Conservation (phyloP, 192 early-diverging fungal species). For the Obelidium mucronatum region DNA sequence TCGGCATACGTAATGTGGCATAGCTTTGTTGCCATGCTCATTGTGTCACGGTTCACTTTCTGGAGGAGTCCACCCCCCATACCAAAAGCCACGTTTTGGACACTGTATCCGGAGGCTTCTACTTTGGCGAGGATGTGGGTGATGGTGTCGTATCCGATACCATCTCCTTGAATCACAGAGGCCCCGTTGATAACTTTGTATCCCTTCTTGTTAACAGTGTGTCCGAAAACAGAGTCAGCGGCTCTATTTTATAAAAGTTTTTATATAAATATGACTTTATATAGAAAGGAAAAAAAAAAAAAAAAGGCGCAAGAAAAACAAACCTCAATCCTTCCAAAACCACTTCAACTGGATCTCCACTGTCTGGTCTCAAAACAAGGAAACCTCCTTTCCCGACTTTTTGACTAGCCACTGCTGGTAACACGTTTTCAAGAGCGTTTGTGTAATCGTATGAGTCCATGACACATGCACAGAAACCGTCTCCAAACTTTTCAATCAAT, state of each 20-base stretch:
- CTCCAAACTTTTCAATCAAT: slow-evolving; percentile 74
- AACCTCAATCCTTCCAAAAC: slow-evolving; percentile 77
- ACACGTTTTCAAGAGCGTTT: slow-evolving; percentile 72
- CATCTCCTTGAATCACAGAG: slow-evolving; percentile 88
- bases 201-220: slow-evolving; percentile 73
- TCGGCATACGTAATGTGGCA: slow-evolving; percentile 70
- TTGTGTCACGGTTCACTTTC: slow-evolving; percentile 85
- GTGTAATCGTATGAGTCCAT: slow-evolving; percentile 93
- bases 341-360: slow-evolving; percentile 79
- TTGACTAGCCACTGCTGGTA: slow-evolving; percentile 70
- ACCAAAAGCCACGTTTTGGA: slow-evolving; percentile 79
- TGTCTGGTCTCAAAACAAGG: slow-evolving; percentile 84
- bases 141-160: slow-evolving; percentile 66
- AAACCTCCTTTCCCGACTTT: slow-evolving; percentile 82
- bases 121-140: slow-evolving; percentile 64
- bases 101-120: slow-evolving; percentile 67
- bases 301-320: too few relatives aligned
- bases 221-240: slow-evolving; percentile 78
- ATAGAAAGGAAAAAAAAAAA: neutral
- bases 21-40: slow-evolving; percentile 89
- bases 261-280: neutral
- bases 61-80: slow-evolving; percentile 90
- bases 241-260: slow-evolving; percentile 47
- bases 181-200: slow-evolving; percentile 76
- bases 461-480: slow-evolving; percentile 81